Conservation (phyloP, 257 asterid species). For the Mitragyna speciosa region DNA sequence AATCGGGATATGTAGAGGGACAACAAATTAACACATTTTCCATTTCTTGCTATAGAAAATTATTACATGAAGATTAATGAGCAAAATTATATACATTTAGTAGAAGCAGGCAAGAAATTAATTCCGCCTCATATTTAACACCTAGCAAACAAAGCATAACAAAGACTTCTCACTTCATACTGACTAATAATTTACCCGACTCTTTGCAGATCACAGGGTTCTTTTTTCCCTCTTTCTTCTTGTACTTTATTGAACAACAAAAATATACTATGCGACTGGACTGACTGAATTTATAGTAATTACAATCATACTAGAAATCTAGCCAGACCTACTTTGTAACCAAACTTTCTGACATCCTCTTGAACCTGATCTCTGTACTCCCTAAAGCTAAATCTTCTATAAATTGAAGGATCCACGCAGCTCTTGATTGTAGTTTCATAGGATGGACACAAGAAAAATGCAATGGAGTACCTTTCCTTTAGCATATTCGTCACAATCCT, state of each 20-base stretch:
- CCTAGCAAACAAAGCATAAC: background rate
- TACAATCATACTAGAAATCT: slow-evolving; percentile 43
- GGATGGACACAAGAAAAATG: slow-evolving; percentile 83
- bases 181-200: background rate
- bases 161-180: background rate
- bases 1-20: background rate
- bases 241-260: background rate
- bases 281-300: background rate
- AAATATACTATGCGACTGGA: background rate
- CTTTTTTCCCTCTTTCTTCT: background rate
- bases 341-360: slow-evolving; percentile 69
- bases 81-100: background rate
- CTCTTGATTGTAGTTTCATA: slow-evolving; percentile 58
- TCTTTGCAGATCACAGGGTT: background rate
- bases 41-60: background rate
- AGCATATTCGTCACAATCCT: slow-evolving; percentile 72
- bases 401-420: slow-evolving; percentile 49
- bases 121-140: background rate
- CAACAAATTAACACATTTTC: background rate
- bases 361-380: slow-evolving; percentile 76
- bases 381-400: slow-evolving; percentile 67
- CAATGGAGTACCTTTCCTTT: slow-evolving; percentile 73
- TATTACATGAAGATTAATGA: background rate
- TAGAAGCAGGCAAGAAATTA: background rate
- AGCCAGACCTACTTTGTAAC: slow-evolving; percentile 72